Percentiles rank a stretch among this genome's conserved stretches.
Conservation (phyloP, 2,329 filamentous ascomycete genomes). For the Venturia aucupariae region DNA sequence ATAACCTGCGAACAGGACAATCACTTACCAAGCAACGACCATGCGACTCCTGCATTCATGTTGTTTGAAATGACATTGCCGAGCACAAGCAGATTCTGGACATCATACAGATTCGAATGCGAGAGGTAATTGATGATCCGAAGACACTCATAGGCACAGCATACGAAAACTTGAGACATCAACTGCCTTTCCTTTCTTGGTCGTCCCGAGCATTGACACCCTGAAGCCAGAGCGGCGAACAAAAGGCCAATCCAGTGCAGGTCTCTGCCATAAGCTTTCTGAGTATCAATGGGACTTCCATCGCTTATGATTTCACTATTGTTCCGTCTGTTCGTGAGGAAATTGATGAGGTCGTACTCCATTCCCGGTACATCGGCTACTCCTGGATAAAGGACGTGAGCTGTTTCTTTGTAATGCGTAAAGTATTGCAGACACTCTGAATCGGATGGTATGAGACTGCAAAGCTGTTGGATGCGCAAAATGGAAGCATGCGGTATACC, state of each 20-base stretch:
- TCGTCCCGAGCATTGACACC: slow-evolving; percentile 52
- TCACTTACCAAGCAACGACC: slow-evolving; percentile 43
- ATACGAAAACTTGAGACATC: slow-evolving; percentile 56
- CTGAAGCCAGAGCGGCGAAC: slow-evolving; percentile 53
- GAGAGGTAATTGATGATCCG: slow-evolving; percentile 56
- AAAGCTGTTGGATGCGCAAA: slow-evolving; percentile 48
- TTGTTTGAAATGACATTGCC: slow-evolving; percentile 54
- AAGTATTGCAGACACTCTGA: slow-evolving; percentile 45
- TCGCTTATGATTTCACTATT: slow-evolving; percentile 29
- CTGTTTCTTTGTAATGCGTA: slow-evolving; percentile 44
- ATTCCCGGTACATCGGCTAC: slow-evolving; percentile 47
- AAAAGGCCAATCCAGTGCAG: slow-evolving; percentile 51
- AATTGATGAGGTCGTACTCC: slow-evolving; percentile 44
- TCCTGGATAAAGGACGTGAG: slow-evolving; percentile 52
- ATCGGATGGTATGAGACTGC: slow-evolving; percentile 49
- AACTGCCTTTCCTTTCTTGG: slow-evolving; percentile 32
- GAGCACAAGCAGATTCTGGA: slow-evolving; percentile 53
- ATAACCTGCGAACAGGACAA: too few species aligned
- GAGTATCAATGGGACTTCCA: slow-evolving; percentile 28
- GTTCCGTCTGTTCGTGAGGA: slow-evolving; percentile 38
- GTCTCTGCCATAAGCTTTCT: slow-evolving; percentile 48
- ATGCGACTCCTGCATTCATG: slow-evolving; percentile 56
- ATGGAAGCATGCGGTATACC: slow-evolving; percentile 49
- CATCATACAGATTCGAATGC: slow-evolving; percentile 50
- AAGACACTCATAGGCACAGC: slow-evolving; percentile 55